A percentile compares a stretch with the other conserved stretches of the same genome.
Evolutionary conservation across 2,329 filamentous ascomycete species (phyloP).

Genomic region (Colletotrichum sp.): DNA sequence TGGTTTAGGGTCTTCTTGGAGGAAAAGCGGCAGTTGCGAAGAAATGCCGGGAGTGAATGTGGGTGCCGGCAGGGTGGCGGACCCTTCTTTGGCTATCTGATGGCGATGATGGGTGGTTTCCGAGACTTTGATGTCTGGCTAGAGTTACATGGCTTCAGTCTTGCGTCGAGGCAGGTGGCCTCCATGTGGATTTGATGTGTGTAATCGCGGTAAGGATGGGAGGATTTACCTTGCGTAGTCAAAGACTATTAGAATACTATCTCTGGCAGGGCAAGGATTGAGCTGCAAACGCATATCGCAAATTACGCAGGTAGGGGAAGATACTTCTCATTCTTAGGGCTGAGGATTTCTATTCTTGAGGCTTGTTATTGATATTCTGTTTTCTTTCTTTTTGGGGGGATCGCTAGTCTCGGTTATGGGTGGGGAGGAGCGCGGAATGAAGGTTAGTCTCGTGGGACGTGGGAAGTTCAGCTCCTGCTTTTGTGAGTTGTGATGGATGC

Average conservation of each 20-base stretch:
- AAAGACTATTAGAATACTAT: background rate
- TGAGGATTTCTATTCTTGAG: background rate
- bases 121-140: background rate
- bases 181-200: background rate
- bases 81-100: background rate
- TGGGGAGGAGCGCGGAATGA: background rate
- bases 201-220: background rate
- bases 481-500: background rate
- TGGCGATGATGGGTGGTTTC: background rate
- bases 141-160: background rate
- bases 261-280: background rate
- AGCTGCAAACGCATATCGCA: background rate
- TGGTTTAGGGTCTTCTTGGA: background rate
- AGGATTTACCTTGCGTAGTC: background rate
- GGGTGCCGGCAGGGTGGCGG: background rate
- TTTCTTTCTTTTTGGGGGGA: background rate
- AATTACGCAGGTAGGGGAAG: background rate
- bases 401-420: background rate
- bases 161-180: background rate
- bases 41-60: background rate
- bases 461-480: background rate
- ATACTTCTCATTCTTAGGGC: background rate
- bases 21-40: background rate
- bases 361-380: background rate
- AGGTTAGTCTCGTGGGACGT: background rate